Evolutionary conservation across 2,329 filamentous ascomycete species (phyloP).

Genomic region (Aspergillus sp.): DNA sequence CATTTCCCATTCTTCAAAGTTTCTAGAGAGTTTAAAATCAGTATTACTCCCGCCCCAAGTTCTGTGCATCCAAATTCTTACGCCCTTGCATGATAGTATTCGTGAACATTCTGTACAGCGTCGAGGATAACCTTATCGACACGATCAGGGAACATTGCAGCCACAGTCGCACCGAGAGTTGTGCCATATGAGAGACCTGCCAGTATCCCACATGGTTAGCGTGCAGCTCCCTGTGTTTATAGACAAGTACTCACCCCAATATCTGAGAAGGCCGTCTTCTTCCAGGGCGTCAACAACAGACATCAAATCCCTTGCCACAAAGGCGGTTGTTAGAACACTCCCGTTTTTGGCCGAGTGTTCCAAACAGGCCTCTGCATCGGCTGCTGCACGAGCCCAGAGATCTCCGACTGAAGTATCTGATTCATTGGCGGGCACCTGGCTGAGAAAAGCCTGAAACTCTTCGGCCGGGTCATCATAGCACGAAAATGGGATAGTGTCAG

Average conservation of each 20-base stretch:
- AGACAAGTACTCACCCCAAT: slow-evolving; percentile 5
- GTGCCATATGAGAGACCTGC: slow-evolving; percentile 15
- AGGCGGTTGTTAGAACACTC: slow-evolving; percentile 10
- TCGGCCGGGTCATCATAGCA: slow-evolving; percentile 3
- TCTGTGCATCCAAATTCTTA: background rate
- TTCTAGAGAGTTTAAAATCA: background rate
- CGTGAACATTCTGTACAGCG: slow-evolving; percentile 9
- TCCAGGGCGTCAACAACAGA: slow-evolving; percentile 11
- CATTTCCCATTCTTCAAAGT: slow-evolving; percentile 4
- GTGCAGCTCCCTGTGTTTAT: background rate
- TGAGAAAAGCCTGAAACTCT: background rate
- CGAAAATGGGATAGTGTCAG: slow-evolving; percentile 6
- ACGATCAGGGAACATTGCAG: slow-evolving; percentile 15
- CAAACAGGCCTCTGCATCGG: slow-evolving; percentile 8
- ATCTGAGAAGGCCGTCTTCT: slow-evolving; percentile 10
- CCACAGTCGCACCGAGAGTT: slow-evolving; percentile 7
- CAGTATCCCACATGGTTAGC: background rate
- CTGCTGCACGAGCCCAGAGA: slow-evolving; percentile 10
- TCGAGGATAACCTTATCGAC: slow-evolving; percentile 11
- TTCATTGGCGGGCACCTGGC: background rate
- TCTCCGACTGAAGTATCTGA: background rate
- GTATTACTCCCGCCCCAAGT: background rate
- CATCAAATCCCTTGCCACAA: slow-evolving; percentile 13
- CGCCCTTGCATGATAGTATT: slow-evolving; percentile 10
- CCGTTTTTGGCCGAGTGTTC: background rate